A percentile compares a stretch with the other conserved stretches of the same genome.
Evolutionary conservation across 345 rosid species (phyloP).

Genomic region (Citrus unshiu): DNA sequence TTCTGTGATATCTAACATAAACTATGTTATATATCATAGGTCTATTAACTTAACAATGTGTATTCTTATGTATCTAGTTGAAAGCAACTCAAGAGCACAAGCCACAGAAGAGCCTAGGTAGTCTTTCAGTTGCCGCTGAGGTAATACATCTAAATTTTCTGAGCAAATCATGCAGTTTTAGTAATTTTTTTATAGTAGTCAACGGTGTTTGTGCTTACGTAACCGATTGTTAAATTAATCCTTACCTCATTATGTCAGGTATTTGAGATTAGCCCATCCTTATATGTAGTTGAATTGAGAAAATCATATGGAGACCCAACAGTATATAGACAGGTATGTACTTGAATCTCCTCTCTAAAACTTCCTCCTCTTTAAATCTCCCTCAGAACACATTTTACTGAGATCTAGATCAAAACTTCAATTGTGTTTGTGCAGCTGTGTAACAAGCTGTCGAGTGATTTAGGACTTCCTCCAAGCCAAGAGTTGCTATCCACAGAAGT

Average conservation of each 20-base stretch:
- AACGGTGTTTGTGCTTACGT: background rate
- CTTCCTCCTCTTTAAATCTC: background rate
- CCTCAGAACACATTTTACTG: background rate
- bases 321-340: conserved; percentile 68
- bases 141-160: conserved; percentile 27
- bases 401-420: background rate
- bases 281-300: conserved; percentile 79
- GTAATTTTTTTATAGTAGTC: background rate
- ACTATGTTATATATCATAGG: background rate
- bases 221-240: background rate
- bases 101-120: conserved; percentile 46
- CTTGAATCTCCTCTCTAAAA: background rate
- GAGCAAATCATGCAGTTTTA: background rate
- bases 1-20: background rate
- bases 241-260: conserved; percentile 40
- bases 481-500: conserved; percentile 28
- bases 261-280: conserved; percentile 73
- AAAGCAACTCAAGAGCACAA: conserved; percentile 64
- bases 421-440: conserved; percentile 59
- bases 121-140: conserved; percentile 78
- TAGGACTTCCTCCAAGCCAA: conserved; percentile 45
- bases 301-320: conserved; percentile 79
- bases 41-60: background rate
- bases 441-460: conserved; percentile 57
- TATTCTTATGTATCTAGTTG: conserved; percentile 33